phyloP scores from a whole-genome alignment of 805 yeast species.

The Candida orba region DNA sequence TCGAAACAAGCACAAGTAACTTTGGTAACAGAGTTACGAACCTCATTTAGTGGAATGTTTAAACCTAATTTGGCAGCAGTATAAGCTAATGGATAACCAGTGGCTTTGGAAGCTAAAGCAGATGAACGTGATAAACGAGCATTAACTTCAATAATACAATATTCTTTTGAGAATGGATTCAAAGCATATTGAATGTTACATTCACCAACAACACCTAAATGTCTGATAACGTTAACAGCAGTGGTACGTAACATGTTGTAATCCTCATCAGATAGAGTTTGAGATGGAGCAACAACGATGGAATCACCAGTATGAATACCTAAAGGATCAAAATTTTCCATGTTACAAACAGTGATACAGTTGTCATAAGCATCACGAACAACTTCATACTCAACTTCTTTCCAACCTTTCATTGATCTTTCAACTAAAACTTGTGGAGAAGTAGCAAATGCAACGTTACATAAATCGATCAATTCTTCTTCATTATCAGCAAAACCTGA shows the following conservation, averaged over 20 bases:
- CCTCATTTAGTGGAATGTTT: conserved; percentile 85
- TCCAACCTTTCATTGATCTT: conserved; percentile 98
- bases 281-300: conserved; percentile 97
- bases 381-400: conserved; percentile 97
- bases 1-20: conserved; percentile 95
- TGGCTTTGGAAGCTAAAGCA: conserved; percentile 98
- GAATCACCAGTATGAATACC: conserved; percentile 99
- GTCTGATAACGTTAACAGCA: conserved; percentile 95
- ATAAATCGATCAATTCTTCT: conserved; percentile 70
- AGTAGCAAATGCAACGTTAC: conserved; percentile 88
- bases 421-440: conserved; percentile 96
- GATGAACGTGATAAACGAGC: conserved; percentile 97
- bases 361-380: conserved; percentile 96
- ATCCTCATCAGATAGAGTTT: conserved; percentile 93
- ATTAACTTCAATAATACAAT: conserved; percentile 95
- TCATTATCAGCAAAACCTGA: conserved; percentile 95
- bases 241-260: conserved; percentile 97
- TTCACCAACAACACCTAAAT: conserved; percentile 98
- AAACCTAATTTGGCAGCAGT: conserved; percentile 96
- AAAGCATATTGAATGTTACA: conserved; percentile 97
- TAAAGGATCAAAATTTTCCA: conserved; percentile 98
- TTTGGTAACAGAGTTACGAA: conserved; percentile 88
- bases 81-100: conserved; percentile 97
- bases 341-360: conserved; percentile 98
- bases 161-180: conserved; percentile 88